These are phyloP conservation scores for Mortierella sp. DNA, from an alignment of 371 early-diverging fungal species.

Conservation along the genomic window DNA sequence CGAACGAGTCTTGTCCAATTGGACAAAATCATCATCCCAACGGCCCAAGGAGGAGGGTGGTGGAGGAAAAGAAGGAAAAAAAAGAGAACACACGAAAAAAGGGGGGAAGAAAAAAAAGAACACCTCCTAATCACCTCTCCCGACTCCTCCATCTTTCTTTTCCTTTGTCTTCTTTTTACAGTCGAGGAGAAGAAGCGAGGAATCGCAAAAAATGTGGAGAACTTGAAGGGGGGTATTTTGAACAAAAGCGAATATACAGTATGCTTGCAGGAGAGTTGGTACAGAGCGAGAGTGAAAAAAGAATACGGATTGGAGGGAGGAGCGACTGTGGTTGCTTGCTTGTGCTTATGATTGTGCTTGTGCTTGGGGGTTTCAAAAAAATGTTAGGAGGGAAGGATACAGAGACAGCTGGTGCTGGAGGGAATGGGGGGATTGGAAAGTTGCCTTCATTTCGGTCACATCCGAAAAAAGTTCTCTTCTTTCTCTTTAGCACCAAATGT, in stretches of 20 bases:
- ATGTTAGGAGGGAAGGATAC: background rate
- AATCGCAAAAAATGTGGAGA: too few relatives aligned
- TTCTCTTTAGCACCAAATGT: background rate
- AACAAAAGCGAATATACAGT: too few relatives aligned
- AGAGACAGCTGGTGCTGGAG: too few relatives aligned
- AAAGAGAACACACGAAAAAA: background rate
- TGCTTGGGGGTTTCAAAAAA: background rate
- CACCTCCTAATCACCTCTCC: too few relatives aligned
- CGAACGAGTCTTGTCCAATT: background rate
- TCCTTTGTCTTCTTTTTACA: too few relatives aligned
- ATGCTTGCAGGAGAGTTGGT: too few relatives aligned
- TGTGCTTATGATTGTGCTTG: background rate
- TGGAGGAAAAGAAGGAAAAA: background rate
- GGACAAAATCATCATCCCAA: background rate
- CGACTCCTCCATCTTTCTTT: background rate
- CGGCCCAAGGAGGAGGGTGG: background rate
- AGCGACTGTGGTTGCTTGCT: background rate
- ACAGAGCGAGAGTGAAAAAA: too few relatives aligned
- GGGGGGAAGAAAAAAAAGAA: background rate
- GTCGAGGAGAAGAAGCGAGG: too few relatives aligned
- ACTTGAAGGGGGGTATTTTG: too few relatives aligned
- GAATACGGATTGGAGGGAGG: too few relatives aligned
- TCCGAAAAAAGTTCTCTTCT: background rate
- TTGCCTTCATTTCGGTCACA: conserved; percentile 8
- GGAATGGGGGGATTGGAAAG: background rate